Percentiles rank a stretch among this genome's conserved stretches.
phyloP scores from a whole-genome alignment of 208 protist species.

The Crithidia acanthocephali region DNA sequence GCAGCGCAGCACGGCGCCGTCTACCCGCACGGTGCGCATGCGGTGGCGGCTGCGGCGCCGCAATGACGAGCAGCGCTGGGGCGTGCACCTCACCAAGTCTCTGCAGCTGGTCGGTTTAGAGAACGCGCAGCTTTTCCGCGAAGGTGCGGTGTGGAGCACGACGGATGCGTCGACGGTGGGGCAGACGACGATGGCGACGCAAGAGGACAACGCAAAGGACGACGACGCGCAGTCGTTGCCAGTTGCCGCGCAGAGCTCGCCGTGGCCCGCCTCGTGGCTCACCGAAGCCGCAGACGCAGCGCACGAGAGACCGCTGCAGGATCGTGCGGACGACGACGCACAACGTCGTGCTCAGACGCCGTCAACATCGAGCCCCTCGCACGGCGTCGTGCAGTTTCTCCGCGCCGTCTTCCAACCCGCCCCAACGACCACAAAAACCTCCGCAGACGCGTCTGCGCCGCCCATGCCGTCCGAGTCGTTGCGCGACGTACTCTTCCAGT shows the following conservation, averaged over 20 bases:
- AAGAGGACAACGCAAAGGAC: neutral
- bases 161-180: neutral
- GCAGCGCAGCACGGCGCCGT: neutral
- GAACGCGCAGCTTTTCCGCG: slow-evolving; percentile 29
- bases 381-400: neutral
- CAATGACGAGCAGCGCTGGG: slow-evolving; percentile 62
- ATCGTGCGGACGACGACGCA: no score
- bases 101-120: slow-evolving; percentile 63
- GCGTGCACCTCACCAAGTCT: slow-evolving; percentile 61
- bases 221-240: slow-evolving; percentile 5
- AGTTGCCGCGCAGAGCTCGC: neutral
- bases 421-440: neutral
- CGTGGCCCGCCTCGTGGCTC: slow-evolving; percentile 31
- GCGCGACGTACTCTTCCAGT: slow-evolving; percentile 6
- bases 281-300: slow-evolving; percentile 20
- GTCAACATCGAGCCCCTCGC: slow-evolving; percentile 25
- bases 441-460: neutral
- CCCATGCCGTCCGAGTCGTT: neutral
- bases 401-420: neutral
- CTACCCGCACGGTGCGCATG: slow-evolving; percentile 31
- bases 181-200: neutral
- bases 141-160: slow-evolving; percentile 20
- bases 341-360: no score
- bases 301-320: no score
- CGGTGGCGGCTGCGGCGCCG: slow-evolving; percentile 53